Conservation (phyloP, 805 yeast genomes). For the Saccharomycopsis vini region DNA sequence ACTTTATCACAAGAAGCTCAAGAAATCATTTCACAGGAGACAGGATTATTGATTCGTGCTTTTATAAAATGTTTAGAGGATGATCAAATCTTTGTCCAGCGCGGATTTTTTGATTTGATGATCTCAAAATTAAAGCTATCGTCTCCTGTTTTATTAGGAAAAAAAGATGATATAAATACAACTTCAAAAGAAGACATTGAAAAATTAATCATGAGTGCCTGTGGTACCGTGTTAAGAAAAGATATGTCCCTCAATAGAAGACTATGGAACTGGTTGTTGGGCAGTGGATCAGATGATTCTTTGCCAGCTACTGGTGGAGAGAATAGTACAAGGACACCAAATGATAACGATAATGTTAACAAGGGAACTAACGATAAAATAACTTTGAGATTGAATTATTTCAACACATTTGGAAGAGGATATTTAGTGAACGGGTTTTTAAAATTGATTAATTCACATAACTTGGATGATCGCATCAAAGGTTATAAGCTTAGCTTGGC, state of each 20-base stretch:
- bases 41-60: slow-evolving; percentile 71
- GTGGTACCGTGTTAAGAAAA: slow-evolving; percentile 60
- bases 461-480: slow-evolving; percentile 31
- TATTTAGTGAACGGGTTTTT: slow-evolving; percentile 46
- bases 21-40: slow-evolving; percentile 62
- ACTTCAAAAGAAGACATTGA: slow-evolving; percentile 47
- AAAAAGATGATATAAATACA: slow-evolving; percentile 34
- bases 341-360: slow-evolving; percentile 7
- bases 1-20: slow-evolving; percentile 41
- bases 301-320: slow-evolving; percentile 7
- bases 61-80: slow-evolving; percentile 62
- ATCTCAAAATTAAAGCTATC: slow-evolving; percentile 58
- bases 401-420: slow-evolving; percentile 45
- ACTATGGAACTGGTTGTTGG: slow-evolving; percentile 87
- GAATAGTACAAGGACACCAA: not conserved
- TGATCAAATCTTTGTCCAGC: slow-evolving; percentile 60
- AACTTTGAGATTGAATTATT: slow-evolving; percentile 42
- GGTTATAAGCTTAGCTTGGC: slow-evolving; percentile 61
- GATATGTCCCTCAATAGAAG: slow-evolving; percentile 95
- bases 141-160: slow-evolving; percentile 38
- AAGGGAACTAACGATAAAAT: slow-evolving; percentile 3
- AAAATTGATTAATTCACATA: slow-evolving; percentile 29
- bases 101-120: slow-evolving; percentile 83
- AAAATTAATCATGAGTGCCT: slow-evolving; percentile 50
- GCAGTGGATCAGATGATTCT: slow-evolving; percentile 56